phyloP scores from a whole-genome alignment of 2,329 filamentous ascomycete genomes.

The Ascochyta fabae region DNA sequence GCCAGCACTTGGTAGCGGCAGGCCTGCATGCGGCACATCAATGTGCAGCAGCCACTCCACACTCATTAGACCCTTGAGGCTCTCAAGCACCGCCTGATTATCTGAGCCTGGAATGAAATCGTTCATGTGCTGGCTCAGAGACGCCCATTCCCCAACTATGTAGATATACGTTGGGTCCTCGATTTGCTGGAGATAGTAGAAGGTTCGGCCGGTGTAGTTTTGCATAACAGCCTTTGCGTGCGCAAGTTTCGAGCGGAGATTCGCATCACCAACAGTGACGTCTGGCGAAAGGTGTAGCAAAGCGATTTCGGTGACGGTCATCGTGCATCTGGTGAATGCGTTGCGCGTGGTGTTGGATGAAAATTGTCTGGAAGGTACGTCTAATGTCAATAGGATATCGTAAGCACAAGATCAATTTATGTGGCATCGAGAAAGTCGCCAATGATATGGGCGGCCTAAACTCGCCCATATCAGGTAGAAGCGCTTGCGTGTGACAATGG shows the following conservation, averaged over 20 bases:
- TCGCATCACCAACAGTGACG: conserved; percentile 24
- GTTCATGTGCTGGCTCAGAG: conserved; percentile 50
- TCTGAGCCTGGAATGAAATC: conserved; percentile 52
- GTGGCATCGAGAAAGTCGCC: background rate
- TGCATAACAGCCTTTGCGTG: conserved; percentile 49
- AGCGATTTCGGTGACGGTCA: conserved; percentile 56
- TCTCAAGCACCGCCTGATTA: conserved; percentile 51
- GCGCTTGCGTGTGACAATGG: conserved; percentile 1
- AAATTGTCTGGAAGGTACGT: background rate
- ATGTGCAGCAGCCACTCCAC: conserved; percentile 56
- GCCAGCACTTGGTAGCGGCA: conserved; percentile 33
- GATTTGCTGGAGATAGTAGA: conserved; percentile 52
- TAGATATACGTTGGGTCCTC: conserved; percentile 54
- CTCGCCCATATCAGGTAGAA: conserved; percentile 1
- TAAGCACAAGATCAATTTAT: background rate
- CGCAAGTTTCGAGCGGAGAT: conserved; percentile 41
- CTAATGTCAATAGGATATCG: background rate
- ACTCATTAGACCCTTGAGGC: conserved; percentile 47
- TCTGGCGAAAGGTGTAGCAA: conserved; percentile 48
- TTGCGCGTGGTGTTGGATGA: background rate
- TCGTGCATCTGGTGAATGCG: conserved; percentile 17
- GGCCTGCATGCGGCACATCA: conserved; percentile 43
- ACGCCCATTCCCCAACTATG: conserved; percentile 56
- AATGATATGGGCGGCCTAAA: background rate
- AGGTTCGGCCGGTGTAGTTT: conserved; percentile 44